These are phyloP conservation scores for Colletotrichum sp. DNA, from an alignment of 2,329 filamentous ascomycete genomes.

Conservation along the genomic window DNA sequence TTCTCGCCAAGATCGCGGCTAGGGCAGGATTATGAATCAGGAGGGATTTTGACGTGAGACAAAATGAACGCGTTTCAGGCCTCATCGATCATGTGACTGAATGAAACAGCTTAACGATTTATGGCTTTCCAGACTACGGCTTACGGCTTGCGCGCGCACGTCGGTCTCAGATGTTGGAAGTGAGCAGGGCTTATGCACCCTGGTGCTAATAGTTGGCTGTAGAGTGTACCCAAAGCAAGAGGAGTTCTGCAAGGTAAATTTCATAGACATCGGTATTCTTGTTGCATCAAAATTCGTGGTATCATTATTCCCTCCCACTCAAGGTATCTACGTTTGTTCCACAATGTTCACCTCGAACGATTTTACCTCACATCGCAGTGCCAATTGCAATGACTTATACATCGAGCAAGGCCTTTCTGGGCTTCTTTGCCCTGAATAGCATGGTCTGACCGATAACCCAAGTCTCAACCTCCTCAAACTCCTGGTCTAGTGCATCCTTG, in stretches of 20 bases:
- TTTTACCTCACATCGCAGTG: not conserved
- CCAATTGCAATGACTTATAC: not conserved
- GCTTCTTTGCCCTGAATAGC: slow-evolving; percentile 39
- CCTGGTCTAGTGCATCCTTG: slow-evolving; percentile 33
- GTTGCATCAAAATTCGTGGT: not conserved
- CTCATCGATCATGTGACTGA: not conserved
- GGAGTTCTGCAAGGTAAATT: not conserved
- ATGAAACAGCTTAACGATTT: not conserved
- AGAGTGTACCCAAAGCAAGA: not conserved
- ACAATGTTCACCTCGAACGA: not conserved
- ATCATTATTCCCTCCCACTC: not conserved
- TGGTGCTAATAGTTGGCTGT: not conserved
- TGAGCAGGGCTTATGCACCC: not conserved
- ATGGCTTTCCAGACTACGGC: not conserved
- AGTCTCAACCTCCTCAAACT: slow-evolving; percentile 43
- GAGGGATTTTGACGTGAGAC: not conserved
- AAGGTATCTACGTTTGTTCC: not conserved
- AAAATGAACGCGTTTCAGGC: not conserved
- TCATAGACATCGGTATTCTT: not conserved
- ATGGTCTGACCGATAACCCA: slow-evolving; percentile 41
- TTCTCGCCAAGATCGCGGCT: not conserved
- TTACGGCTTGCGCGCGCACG: not conserved
- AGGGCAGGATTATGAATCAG: not conserved
- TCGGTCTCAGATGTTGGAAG: not conserved
- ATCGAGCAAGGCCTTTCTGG: slow-evolving; percentile 26